Conservation (phyloP, 2,329 filamentous ascomycete species). For the Ustulina deusta region DNA sequence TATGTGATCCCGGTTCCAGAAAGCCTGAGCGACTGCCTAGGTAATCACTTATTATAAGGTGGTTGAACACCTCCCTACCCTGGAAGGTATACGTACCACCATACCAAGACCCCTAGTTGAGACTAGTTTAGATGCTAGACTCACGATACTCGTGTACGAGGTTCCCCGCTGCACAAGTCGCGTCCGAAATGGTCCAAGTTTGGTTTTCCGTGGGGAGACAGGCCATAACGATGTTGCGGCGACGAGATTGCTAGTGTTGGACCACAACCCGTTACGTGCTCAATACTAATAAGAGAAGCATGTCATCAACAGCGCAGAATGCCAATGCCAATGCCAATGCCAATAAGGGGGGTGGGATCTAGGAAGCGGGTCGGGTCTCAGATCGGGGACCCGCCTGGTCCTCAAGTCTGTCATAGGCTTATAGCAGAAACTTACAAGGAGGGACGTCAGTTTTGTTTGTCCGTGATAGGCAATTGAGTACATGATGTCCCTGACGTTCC, state of each 20-base stretch:
- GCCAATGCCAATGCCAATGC: slow-evolving; percentile 28
- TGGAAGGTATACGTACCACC: slow-evolving; percentile 18
- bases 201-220: slow-evolving; percentile 28
- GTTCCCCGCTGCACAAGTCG: slow-evolving; percentile 13
- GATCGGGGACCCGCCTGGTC: slow-evolving; percentile 35
- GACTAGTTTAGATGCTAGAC: slow-evolving; percentile 14
- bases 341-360: slow-evolving; percentile 34
- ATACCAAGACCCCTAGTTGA: slow-evolving; percentile 7
- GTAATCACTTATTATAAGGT: slow-evolving; percentile 28
- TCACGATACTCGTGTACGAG: slow-evolving; percentile 13
- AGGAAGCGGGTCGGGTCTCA: slow-evolving; percentile 36
- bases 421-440: slow-evolving; percentile 24
- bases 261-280: slow-evolving; percentile 25
- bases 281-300: slow-evolving; percentile 36
- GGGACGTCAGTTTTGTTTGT: slow-evolving; percentile 18
- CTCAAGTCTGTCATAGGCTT: slow-evolving; percentile 23
- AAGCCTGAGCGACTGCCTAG: slow-evolving; percentile 3
- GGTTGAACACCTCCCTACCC: slow-evolving; percentile 31
- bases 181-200: slow-evolving; percentile 18
- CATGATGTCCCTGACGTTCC: slow-evolving; percentile 16
- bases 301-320: slow-evolving; percentile 33
- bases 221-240: slow-evolving; percentile 23
- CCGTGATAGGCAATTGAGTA: slow-evolving; percentile 35
- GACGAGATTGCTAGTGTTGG: slow-evolving; percentile 22
- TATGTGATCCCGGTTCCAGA: slow-evolving; percentile 18